A percentile compares a stretch with the other conserved stretches of the same genome.
Evolutionary conservation across 106 monocot genomes (phyloP).

Genomic region (Acanthochlamys bracteata): DNA sequence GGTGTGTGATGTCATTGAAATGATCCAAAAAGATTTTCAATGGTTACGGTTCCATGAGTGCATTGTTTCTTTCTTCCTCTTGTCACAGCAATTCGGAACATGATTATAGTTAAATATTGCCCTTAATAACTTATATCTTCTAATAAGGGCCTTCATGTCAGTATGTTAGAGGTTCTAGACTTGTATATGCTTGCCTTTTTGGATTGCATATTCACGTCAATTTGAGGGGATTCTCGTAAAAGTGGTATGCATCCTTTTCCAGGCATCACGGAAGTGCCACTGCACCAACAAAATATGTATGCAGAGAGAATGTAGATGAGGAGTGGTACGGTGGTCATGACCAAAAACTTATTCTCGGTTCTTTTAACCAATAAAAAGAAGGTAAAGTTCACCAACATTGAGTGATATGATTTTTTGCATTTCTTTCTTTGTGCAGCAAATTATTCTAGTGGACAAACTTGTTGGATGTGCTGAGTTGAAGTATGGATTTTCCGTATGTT

Average conservation of each 20-base stretch:
- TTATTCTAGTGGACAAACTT: slow-evolving; percentile 48
- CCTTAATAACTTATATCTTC: neutral
- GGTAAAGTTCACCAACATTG: too few relatives aligned
- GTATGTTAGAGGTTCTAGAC: too few relatives aligned
- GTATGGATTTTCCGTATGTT: slow-evolving; percentile 35
- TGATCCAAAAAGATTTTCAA: too few relatives aligned
- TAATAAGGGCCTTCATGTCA: too few relatives aligned
- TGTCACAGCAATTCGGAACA: neutral
- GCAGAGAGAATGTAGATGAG: slow-evolving; percentile 73
- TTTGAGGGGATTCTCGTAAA: neutral
- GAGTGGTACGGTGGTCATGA: slow-evolving; percentile 43
- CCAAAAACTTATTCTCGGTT: neutral
- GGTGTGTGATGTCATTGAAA: too few relatives aligned
- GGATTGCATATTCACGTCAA: neutral
- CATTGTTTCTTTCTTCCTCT: neutral
- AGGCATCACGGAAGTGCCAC: slow-evolving; percentile 95
- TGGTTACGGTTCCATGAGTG: too few relatives aligned
- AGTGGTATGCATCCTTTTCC: slow-evolving; percentile 1
- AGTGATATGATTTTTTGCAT: neutral
- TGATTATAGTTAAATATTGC: neutral
- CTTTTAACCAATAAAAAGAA: too few relatives aligned
- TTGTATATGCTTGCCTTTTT: neutral
- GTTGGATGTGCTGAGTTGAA: slow-evolving; percentile 72
- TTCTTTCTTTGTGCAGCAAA: slow-evolving; percentile 42
- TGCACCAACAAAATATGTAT: slow-evolving; percentile 76